Evolutionary conservation across 2,329 filamentous ascomycete species (phyloP).

Genomic region (Fusarium sp.): DNA sequence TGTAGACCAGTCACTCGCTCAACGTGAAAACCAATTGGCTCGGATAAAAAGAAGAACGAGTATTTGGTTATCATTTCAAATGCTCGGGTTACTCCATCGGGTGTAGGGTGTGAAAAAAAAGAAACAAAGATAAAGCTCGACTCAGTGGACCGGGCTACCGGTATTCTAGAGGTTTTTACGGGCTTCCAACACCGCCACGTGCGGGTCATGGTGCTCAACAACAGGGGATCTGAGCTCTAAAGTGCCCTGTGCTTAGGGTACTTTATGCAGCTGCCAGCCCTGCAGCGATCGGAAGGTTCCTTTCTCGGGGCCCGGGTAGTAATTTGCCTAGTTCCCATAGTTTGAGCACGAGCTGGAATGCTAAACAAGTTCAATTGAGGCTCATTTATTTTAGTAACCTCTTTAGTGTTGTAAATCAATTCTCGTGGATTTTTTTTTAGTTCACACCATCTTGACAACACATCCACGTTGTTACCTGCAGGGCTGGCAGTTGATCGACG

Average conservation of each 20-base stretch:
- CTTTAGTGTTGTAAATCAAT: background rate
- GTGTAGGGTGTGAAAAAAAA: constrained; percentile 19
- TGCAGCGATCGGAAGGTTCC: constrained; percentile 36
- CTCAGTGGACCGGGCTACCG: constrained; percentile 21
- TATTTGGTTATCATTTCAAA: constrained; percentile 25
- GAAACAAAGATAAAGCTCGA: background rate
- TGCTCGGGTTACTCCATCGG: constrained; percentile 39
- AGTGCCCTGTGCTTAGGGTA: constrained; percentile 39
- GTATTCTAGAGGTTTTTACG: constrained; percentile 22
- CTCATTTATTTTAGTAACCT: background rate
- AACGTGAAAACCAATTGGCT: constrained; percentile 34
- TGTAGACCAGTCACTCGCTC: constrained; percentile 20
- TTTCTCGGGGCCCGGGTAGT: constrained; percentile 1
- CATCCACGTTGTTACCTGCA: constrained; percentile 29
- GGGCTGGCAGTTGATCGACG: constrained; percentile 40
- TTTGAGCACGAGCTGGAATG: constrained; percentile 8
- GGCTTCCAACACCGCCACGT: constrained; percentile 39
- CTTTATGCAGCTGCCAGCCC: constrained; percentile 30
- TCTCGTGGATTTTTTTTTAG: background rate
- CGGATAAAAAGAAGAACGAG: constrained; percentile 32
- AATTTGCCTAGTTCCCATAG: constrained; percentile 11
- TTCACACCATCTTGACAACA: constrained; percentile 14
- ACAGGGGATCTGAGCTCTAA: background rate
- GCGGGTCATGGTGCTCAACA: constrained; percentile 12
- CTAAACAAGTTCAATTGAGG: constrained; percentile 1